Percentiles rank a stretch among this genome's conserved stretches.
Evolutionary conservation across 208 protist genomes (phyloP).

Genomic region (Entamoeba dispar): DNA sequence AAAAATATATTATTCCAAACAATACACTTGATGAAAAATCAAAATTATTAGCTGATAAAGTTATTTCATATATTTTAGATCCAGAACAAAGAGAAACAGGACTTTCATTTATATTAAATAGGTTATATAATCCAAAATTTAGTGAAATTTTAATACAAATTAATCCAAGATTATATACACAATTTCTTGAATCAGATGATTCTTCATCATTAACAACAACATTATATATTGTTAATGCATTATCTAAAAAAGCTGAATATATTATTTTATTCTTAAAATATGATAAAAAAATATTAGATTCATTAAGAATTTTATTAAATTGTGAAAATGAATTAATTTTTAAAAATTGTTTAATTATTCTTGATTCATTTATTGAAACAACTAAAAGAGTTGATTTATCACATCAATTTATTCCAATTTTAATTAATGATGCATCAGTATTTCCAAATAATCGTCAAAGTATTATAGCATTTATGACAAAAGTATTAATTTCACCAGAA

Average conservation of each 20-base stretch:
- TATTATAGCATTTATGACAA: too few species aligned
- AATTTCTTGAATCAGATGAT: background rate
- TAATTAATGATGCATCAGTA: background rate
- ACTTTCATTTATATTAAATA: background rate
- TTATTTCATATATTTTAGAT: background rate
- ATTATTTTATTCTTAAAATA: background rate
- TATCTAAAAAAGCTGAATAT: background rate
- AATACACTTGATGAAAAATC: background rate
- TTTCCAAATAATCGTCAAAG: too few species aligned
- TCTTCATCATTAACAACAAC: background rate
- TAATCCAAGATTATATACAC: background rate
- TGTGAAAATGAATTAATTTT: background rate
- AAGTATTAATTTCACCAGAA: background rate
- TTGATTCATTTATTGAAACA: background rate
- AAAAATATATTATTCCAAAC: background rate
- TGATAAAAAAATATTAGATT: background rate
- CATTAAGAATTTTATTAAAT: background rate
- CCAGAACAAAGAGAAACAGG: background rate
- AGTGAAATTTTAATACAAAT: background rate
- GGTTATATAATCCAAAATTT: background rate
- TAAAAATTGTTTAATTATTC: background rate
- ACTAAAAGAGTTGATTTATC: background rate
- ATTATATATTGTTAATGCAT: background rate
- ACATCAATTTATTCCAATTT: background rate
- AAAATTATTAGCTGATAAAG: background rate